Percentiles rank a stretch among this genome's conserved stretches.
These are phyloP conservation scores for Tephrocybe sp. DNA, from an alignment of 768 basidiomycete genomes.

Conservation along the genomic window DNA sequence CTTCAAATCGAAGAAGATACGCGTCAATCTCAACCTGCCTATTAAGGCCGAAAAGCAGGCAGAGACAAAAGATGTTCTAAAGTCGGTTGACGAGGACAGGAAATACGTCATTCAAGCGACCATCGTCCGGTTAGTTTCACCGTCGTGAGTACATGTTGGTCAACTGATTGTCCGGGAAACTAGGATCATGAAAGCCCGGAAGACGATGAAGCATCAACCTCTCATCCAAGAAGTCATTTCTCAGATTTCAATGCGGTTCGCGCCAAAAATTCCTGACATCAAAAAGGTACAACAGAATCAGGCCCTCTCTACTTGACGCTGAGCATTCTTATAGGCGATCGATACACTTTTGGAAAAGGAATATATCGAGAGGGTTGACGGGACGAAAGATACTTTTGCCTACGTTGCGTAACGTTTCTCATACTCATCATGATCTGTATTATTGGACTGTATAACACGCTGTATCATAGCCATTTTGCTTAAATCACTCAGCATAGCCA, in stretches of 20 bases:
- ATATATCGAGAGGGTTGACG: slow-evolving; percentile 93
- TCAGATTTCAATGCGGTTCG: slow-evolving; percentile 84
- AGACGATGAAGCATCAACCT: slow-evolving; percentile 92
- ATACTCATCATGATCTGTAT: slow-evolving; percentile 7
- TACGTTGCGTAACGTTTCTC: slow-evolving; percentile 58
- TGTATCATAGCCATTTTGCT: slow-evolving; percentile 13
- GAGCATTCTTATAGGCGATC: slow-evolving; percentile 60
- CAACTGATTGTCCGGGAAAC: slow-evolving; percentile 2
- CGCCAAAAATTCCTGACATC: slow-evolving; percentile 94
- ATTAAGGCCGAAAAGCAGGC: slow-evolving; percentile 95
- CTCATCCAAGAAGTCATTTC: slow-evolving; percentile 89
- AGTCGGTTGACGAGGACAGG: slow-evolving; percentile 95
- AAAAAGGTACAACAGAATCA: slow-evolving; percentile 67
- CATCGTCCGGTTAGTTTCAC: slow-evolving; percentile 66
- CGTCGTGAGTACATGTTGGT: neutral
- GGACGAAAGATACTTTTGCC: slow-evolving; percentile 85
- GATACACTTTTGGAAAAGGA: slow-evolving; percentile 94
- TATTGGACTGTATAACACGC: slow-evolving; percentile 47
- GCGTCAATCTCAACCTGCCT: slow-evolving; percentile 87
- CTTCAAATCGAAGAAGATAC: slow-evolving; percentile 93
- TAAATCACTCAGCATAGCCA: neutral
- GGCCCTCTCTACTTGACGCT: slow-evolving; percentile 4
- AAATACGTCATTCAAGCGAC: slow-evolving; percentile 96
- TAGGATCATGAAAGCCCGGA: slow-evolving; percentile 94
- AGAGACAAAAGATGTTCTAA: slow-evolving; percentile 85